Base-by-base conservation (phyloP, 192 early-diverging fungal genomes). In the Piromyces finnis region DNA sequence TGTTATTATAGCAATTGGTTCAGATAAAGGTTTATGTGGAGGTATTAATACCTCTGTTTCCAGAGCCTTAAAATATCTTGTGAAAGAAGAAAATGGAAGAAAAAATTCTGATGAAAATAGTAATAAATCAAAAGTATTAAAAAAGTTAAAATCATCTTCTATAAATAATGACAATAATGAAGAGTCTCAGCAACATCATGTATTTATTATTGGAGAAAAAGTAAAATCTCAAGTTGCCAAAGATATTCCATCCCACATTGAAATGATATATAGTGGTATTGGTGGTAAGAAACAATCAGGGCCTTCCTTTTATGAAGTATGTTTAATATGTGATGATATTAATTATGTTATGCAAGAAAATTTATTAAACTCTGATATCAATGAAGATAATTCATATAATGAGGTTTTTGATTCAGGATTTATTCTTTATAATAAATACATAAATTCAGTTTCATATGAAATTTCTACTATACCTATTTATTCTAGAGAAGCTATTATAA, bases 1-100 rank as follows among this genome's bases (percentile, higher is more conserved):
- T 82, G 88, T 98, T 36, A 87, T 92, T 81, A 85, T 99, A 81
- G 92, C 94, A 29, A 88, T 93, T 77, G 97, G 96, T 35, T 96
- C 95, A 78, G 97, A 99, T 90, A 92, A 94, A 89, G 97, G 97
- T 88, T 93, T 99, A 37, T 99, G 97, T 87, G 96, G 97, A 86
- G 96, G 96, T 91, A 96, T 99, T 86, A 96, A 99, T 93, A 93
- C 92, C 82, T 94, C 92, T 82, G 92, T 99, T 39, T 87, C 95
- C 83, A 96, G 96, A 86, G 86, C 85, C 82, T 92, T 94, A 68
- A 68, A 68, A 68, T 68, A 27, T 68, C 9, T 68, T n/a, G 26
- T 68, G 5, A 2, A 68, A 68, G 51, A 51, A 51, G 41, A 51
- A 51, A 51, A 4, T 22, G 16, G 16, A 17, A 17, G 41, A 51